A percentile compares a stretch with the other conserved stretches of the same genome.
Evolutionary conservation across 495 filamentous ascomycete species (phyloP).

Genomic region (Hypoxylon perforatum): DNA sequence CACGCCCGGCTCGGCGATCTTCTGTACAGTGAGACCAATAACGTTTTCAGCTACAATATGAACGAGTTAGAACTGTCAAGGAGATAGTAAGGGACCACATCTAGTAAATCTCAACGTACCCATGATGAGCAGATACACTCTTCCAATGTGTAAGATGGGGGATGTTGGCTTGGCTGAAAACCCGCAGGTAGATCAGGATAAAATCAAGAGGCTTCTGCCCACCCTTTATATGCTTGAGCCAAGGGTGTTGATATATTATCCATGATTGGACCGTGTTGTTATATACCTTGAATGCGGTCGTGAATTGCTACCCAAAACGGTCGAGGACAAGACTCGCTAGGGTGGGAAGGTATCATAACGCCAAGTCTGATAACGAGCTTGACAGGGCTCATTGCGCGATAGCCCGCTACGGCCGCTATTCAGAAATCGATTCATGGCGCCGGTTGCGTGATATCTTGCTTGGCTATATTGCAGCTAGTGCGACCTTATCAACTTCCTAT

Average conservation of each 20-base stretch:
- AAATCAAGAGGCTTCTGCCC: neutral
- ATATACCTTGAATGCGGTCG: no score
- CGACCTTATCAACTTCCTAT: neutral
- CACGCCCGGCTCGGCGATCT: conserved; percentile 34
- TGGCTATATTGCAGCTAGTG: neutral
- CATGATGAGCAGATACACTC: conserved; percentile 20
- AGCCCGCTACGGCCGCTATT: neutral
- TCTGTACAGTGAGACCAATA: conserved; percentile 29
- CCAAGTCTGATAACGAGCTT: conserved; percentile 16
- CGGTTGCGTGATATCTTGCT: conserved; percentile 5
- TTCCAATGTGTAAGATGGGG: neutral
- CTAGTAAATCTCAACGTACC: conserved; percentile 8
- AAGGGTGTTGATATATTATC: neutral
- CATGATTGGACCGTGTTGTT: no score
- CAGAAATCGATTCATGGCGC: neutral
- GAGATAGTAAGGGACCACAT: neutral
- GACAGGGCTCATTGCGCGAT: conserved; percentile 15
- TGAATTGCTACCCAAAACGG: neutral
- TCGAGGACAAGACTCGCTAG: neutral
- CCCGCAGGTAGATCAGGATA: no score
- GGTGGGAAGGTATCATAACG: conserved; percentile 17
- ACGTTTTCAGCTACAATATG: conserved; percentile 32
- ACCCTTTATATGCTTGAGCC: neutral
- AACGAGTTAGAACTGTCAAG: neutral
- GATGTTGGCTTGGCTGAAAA: conserved; percentile 1